Base-by-base conservation (phyloP, 768 basidiomycete species). In the Suillus brevipes region DNA sequence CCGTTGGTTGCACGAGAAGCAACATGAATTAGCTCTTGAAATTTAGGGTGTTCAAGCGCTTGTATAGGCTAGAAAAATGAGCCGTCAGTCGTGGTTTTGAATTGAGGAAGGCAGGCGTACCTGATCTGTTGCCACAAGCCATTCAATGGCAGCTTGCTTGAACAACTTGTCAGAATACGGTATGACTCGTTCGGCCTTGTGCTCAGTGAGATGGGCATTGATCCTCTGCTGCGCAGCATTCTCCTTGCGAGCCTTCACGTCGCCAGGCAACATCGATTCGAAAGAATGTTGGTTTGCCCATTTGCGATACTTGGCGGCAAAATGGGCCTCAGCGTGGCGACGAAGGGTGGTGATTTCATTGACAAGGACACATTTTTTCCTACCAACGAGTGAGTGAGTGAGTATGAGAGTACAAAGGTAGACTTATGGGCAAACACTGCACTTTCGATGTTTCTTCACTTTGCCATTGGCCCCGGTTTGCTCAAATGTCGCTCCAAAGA, bases 121-220 rank as follows among this genome's bases (percentile, higher is more conserved):
- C 75, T 81, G 79, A 66, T 81, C 73, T 18, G 80, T 81, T 8
- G 69, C 66, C n/a, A 78, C 66, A 6, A 82, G 67, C 80, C 81
- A 82, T 58, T 80, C 69, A 34, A 77, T 67, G 4, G 77, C 77
- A 14, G 49, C 49, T 7, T 50, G 25, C 7, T 16, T 50, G 49
- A 50, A 50, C 14, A 25, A 25, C 1, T 73, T 75, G 38, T 80
- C 70, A 0, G 73, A 62, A 63, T 81, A 81, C 1, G 67, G 67
- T 8, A 78, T 60, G 5, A 73, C 61, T 18, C 47, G 37, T 43
- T 74, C 69, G n/a, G 63, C 62, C 37, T 56, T 61, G n/a, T 43
- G 36, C 42, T 70, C 69, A 28, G 38, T 60, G 4, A 78, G 67
- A 63, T 43, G 71, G 3, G 28, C 42, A 56, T 79, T 71, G 16